Conservation (phyloP, 2,329 filamentous ascomycete species). For the Ophiostoma quercus region DNA sequence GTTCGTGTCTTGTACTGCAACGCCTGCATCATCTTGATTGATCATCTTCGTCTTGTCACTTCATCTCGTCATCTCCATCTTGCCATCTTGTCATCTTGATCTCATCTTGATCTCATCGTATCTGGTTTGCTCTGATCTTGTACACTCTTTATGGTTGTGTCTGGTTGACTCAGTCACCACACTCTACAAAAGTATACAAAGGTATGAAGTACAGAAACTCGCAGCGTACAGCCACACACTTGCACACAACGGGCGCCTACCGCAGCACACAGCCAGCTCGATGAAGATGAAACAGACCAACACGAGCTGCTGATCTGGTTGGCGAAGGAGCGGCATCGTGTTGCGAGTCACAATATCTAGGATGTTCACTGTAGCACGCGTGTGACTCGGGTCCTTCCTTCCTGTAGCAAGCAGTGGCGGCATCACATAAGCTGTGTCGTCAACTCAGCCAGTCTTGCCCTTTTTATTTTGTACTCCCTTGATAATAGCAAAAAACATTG, state of each 20-base stretch:
- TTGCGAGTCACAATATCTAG: not conserved
- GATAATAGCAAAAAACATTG: too few relatives aligned
- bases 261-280: not conserved
- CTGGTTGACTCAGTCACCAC: slow-evolving; percentile 4
- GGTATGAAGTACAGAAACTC: not conserved
- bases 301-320: not conserved
- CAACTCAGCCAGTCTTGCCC: not conserved
- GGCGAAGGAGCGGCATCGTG: not conserved
- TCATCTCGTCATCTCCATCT: not conserved
- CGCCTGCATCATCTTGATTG: slow-evolving; percentile 3
- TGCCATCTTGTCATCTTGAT: not conserved
- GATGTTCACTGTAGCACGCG: not conserved
- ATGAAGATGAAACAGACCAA: not conserved
- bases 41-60: not conserved
- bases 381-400: slow-evolving; percentile 3
- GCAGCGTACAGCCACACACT: not conserved
- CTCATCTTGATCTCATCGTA: not conserved
- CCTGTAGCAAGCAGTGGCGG: not conserved
- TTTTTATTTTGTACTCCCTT: not conserved
- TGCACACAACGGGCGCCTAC: not conserved
- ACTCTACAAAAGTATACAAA: too few relatives aligned
- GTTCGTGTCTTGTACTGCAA: not conserved
- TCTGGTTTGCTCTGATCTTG: slow-evolving; percentile 7
- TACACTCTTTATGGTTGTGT: not conserved
- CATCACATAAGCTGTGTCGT: not conserved